phyloP scores from a whole-genome alignment of 768 basidiomycete genomes.

The Tremella fuciformis region DNA sequence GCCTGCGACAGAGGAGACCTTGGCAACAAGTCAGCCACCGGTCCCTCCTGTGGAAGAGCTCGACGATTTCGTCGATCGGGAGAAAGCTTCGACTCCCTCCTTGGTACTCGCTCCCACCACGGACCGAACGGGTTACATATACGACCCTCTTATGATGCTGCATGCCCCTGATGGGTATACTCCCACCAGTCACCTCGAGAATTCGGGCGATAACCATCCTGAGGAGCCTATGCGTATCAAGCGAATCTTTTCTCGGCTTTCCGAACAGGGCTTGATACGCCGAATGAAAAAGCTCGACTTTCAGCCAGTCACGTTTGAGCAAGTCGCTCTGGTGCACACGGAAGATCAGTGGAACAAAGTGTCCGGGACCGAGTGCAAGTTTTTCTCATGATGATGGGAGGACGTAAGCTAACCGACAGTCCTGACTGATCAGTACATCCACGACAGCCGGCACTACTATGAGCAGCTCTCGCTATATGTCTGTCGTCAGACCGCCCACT shows the following conservation, averaged over 20 bases:
- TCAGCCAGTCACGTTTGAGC: constrained; percentile 68
- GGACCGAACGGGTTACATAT: constrained; percentile 72
- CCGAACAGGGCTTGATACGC: constrained; percentile 60
- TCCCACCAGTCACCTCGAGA: constrained; percentile 30
- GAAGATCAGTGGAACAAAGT: constrained; percentile 91
- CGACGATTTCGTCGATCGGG: not conserved
- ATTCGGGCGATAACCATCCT: constrained; percentile 59
- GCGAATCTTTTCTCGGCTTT: constrained; percentile 67
- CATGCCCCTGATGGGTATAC: constrained; percentile 60
- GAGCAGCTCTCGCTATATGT: constrained; percentile 91
- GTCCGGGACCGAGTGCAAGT: constrained; percentile 73
- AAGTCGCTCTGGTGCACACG: constrained; percentile 84
- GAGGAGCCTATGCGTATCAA: constrained; percentile 74
- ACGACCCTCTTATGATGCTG: constrained; percentile 77
- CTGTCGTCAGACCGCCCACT: constrained; percentile 73
- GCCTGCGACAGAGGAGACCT: too few relatives aligned
- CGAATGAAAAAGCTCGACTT: constrained; percentile 78
- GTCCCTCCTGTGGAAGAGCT: not conserved
- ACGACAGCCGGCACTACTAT: constrained; percentile 75
- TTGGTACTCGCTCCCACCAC: constrained; percentile 22
- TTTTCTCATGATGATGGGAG: constrained; percentile 8
- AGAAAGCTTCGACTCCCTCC: constrained; percentile 22
- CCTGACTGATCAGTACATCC: constrained; percentile 70
- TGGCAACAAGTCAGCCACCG: not conserved
- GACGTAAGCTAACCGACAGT: constrained; percentile 54